Base-by-base conservation (phyloP, 2,329 filamentous ascomycete genomes). In the Colletotrichum shisoi region DNA sequence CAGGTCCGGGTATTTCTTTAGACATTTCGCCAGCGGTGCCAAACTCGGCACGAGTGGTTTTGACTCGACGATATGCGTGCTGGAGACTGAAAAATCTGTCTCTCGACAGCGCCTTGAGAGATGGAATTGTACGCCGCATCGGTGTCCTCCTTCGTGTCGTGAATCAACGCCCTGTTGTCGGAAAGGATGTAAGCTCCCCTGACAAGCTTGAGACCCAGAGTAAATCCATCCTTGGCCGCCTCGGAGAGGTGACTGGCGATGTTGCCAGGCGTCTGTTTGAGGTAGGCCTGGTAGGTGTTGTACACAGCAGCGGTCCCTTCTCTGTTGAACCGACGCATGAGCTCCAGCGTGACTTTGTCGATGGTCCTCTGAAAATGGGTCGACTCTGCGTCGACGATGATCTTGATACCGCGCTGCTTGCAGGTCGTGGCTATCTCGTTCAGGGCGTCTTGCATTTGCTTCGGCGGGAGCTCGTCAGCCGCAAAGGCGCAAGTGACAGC, bases 211-310 rank as follows among this genome's bases (percentile, higher is more conserved):
- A 86, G 75, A 17, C 85, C 85, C 0, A 85, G 78, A 0, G 82
- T 84, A 72, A 84, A 87, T 3, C 76, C 76, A 37, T 83, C 79
- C 3, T 81, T 74, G 7, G 75, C 70, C 0, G 85, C 85, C 0
- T 70, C 71, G 1, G 74, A 76, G 19, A 88, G 77, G 67, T 87
- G 83, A 31, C 75, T 70, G 0, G 78, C 75, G 3, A 87, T 71
- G 3, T 77, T 79, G 11, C 68, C 72, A 0, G 80, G 74, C 1
- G 81, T 83, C 57, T 76, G 75, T 72, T 84, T 83, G 19, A 87
- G 79, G 71, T 87, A 87, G 56, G 81, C 82, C 69, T 87, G 85
- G 74, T 87, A 87, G 1, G 85, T 86, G 71, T 81, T 86, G 72
- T 78, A 81, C 15, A 81, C 71, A n/a, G 77, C 71, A 9, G 72